A percentile compares a stretch with the other conserved stretches of the same genome.
phyloP scores from a whole-genome alignment of 23 red algal species.

The Cyanidium caldarium region DNA sequence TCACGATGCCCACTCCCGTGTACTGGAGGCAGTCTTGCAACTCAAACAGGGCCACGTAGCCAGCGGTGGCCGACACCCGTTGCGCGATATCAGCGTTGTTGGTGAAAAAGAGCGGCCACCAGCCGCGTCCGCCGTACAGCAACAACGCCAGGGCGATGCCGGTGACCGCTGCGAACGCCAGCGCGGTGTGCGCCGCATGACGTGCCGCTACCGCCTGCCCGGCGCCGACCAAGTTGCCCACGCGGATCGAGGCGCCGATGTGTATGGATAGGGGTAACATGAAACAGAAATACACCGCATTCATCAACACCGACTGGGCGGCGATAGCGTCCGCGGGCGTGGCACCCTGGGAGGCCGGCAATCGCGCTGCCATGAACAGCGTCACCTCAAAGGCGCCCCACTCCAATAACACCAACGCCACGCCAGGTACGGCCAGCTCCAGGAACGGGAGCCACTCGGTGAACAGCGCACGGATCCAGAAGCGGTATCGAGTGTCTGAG shows the following conservation, averaged over 20 bases:
- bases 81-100: not conserved
- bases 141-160: not conserved
- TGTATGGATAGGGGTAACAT: not conserved
- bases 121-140: not conserved
- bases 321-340: not conserved
- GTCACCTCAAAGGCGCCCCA: slow-evolving; percentile 2
- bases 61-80: not conserved
- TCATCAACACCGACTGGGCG: not conserved
- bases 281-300: slow-evolving; percentile 9
- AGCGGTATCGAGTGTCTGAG: too few relatives aligned
- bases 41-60: not conserved
- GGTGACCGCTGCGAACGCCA: not conserved
- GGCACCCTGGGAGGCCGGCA: not conserved
- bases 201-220: not conserved
- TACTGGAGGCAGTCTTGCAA: not conserved
- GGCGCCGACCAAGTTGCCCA: not conserved
- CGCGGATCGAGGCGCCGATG: not conserved
- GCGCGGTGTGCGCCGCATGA: not conserved
- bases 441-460: not conserved
- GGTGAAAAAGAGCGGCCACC: not conserved
- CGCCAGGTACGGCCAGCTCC: not conserved
- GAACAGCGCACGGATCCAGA: not conserved
- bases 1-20: not conserved
- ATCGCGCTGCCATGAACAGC: slow-evolving; percentile 1
- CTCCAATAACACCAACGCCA: not conserved